phyloP scores from a whole-genome alignment of 2,329 filamentous ascomycete species.

The Microcyclospora tardicrescens region DNA sequence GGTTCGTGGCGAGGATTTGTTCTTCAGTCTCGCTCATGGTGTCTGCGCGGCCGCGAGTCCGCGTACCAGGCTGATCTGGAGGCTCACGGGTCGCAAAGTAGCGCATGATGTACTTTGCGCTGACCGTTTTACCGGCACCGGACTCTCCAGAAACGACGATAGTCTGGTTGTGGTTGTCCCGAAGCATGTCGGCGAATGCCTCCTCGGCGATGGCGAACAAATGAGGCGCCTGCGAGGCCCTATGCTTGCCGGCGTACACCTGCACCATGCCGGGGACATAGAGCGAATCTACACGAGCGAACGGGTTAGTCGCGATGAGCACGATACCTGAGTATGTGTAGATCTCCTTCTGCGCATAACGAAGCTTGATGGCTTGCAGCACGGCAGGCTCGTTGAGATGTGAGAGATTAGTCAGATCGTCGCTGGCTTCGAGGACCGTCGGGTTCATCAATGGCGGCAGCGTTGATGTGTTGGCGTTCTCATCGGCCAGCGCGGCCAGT shows the following conservation, averaged over 20 bases:
- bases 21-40: conserved; percentile 98
- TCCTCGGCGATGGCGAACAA: conserved; percentile 98
- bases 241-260: conserved; percentile 92
- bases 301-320: conserved; percentile 95
- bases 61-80: conserved; percentile 69
- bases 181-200: conserved; percentile 96
- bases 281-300: conserved; percentile 90
- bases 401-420: conserved; percentile 92
- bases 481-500: conserved; percentile 59
- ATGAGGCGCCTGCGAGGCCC: conserved; percentile 93
- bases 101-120: conserved; percentile 99
- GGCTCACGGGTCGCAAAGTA: conserved; percentile 97
- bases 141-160: conserved; percentile 99
- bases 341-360: conserved; percentile 97
- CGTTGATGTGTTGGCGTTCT: conserved; percentile 55
- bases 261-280: conserved; percentile 99
- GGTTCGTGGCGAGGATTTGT: conserved; percentile 94
- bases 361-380: conserved; percentile 89
- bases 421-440: conserved; percentile 93
- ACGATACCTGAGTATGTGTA: conserved; percentile 99
- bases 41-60: conserved; percentile 57
- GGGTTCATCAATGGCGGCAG: conserved; percentile 96
- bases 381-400: conserved; percentile 98
- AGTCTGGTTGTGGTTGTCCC: conserved; percentile 91
- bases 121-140: conserved; percentile 96